phyloP scores from a whole-genome alignment of 345 rosid genomes.

The Punica granatum region DNA sequence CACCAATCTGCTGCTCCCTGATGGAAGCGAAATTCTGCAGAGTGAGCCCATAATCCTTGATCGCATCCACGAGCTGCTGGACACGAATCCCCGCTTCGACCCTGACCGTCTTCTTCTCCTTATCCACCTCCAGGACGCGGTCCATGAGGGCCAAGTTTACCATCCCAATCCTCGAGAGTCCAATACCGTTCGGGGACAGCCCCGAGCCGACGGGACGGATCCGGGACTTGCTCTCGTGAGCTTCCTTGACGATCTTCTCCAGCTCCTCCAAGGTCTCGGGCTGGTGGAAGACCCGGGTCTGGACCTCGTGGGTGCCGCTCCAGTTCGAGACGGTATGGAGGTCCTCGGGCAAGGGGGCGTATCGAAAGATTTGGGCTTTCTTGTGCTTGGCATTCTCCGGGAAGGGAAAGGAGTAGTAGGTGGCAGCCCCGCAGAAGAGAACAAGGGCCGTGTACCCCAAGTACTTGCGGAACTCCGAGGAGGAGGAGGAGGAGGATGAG shows the following conservation, averaged over 20 bases:
- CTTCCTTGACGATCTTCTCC: constrained; percentile 57
- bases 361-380: constrained; percentile 82
- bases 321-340: constrained; percentile 92
- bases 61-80: constrained; percentile 80
- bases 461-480: constrained; percentile 66
- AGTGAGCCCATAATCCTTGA: constrained; percentile 69
- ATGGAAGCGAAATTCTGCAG: constrained; percentile 94
- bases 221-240: constrained; percentile 44
- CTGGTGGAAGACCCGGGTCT: constrained; percentile 76
- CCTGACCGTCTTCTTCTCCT: constrained; percentile 66
- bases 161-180: constrained; percentile 83
- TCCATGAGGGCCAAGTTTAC: constrained; percentile 86
- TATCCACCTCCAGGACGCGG: constrained; percentile 70
- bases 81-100: constrained; percentile 93
- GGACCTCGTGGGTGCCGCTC: constrained; percentile 99
- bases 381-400: constrained; percentile 75
- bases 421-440: constrained; percentile 67
- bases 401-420: constrained; percentile 89
- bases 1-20: constrained; percentile 98
- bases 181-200: constrained; percentile 85
- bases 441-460: constrained; percentile 79
- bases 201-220: constrained; percentile 95
- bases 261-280: constrained; percentile 65
- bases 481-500: constrained; percentile 40
- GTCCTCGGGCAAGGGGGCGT: constrained; percentile 89